Percentiles rank a stretch among this genome's conserved stretches.
Evolutionary conservation across 352 stramenopile genomes (phyloP).

Genomic region (Phytophthora sansomeana): DNA sequence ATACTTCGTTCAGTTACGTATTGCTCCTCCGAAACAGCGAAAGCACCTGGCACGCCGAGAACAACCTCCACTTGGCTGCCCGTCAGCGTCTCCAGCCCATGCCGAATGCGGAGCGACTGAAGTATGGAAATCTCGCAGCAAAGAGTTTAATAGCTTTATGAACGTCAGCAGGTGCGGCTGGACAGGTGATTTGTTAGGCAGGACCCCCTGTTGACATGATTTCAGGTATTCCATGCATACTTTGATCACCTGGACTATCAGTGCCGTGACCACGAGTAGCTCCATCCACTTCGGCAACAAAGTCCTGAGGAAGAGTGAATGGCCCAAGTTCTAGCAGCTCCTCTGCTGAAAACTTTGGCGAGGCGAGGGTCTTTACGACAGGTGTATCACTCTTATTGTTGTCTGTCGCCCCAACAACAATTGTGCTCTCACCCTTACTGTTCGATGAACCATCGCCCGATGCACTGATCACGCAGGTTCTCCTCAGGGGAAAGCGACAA

Average conservation of each 20-base stretch:
- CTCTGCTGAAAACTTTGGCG: constrained; percentile 67
- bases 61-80: constrained; percentile 69
- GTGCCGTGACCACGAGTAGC: constrained; percentile 55
- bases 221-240: constrained; percentile 80
- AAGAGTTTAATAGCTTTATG: constrained; percentile 89
- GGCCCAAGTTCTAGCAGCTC: constrained; percentile 75
- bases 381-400: constrained; percentile 10
- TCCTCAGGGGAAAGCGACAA: constrained; percentile 88
- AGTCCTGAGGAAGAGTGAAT: constrained; percentile 61
- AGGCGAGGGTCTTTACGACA: constrained; percentile 52
- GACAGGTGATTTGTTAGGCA: constrained; percentile 70
- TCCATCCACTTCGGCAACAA: constrained; percentile 52
- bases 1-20: too few relatives aligned
- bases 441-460: constrained; percentile 16
- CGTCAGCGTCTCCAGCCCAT: constrained; percentile 25
- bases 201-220: constrained; percentile 68
- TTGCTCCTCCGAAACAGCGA: constrained; percentile 78
- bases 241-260: constrained; percentile 73
- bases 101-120: constrained; percentile 20
- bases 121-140: constrained; percentile 65
- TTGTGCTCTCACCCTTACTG: constrained; percentile 27
- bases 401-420: constrained; percentile 9
- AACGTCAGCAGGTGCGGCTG: constrained; percentile 88
- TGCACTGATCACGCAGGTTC: constrained; percentile 65
- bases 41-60: constrained; percentile 64